A percentile compares a stretch with the other conserved stretches of the same genome.
Conservation (phyloP, 495 filamentous ascomycete genomes). For the Aspergillus incahuasiensis region DNA sequence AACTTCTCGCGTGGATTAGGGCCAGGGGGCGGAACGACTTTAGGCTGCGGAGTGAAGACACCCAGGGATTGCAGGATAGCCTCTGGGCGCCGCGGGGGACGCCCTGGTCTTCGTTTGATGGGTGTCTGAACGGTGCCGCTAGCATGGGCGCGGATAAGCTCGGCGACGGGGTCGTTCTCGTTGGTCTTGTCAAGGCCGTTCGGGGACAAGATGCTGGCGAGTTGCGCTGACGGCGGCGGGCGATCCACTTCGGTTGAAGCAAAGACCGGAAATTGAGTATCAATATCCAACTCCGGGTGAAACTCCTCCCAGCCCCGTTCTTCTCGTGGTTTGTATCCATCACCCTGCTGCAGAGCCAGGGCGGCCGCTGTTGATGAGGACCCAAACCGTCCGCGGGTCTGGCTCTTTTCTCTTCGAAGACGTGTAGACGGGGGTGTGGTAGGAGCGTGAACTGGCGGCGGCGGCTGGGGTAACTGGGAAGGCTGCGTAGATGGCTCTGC, state of each 20-base stretch:
- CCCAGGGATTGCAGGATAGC: slow-evolving; percentile 57
- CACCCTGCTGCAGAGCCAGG: slow-evolving; percentile 78
- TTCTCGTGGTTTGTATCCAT: slow-evolving; percentile 94
- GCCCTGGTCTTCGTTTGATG: slow-evolving; percentile 57
- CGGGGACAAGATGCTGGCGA: slow-evolving; percentile 24
- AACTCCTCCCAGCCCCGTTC: slow-evolving; percentile 97
- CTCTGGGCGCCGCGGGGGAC: slow-evolving; percentile 57
- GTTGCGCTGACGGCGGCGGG: slow-evolving; percentile 37
- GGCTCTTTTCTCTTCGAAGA: slow-evolving; percentile 48
- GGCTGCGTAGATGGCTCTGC: slow-evolving; percentile 20
- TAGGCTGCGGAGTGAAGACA: slow-evolving; percentile 50
- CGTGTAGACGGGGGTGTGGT: slow-evolving; percentile 45
- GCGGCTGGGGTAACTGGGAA: slow-evolving; percentile 28
- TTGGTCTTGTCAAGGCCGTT: slow-evolving; percentile 22
- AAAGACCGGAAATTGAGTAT: slow-evolving; percentile 70
- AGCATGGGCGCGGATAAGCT: slow-evolving; percentile 21
- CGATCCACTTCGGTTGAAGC: slow-evolving; percentile 80
- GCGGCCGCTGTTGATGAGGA: slow-evolving; percentile 75
- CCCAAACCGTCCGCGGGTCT: slow-evolving; percentile 54
- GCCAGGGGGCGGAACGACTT: slow-evolving; percentile 56
- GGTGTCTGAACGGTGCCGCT: slow-evolving; percentile 31
- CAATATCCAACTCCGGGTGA: slow-evolving; percentile 89
- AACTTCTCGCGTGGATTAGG: slow-evolving; percentile 63
- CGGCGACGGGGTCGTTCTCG: slow-evolving; percentile 22
- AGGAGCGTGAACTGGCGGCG: slow-evolving; percentile 34